Base-by-base conservation (phyloP, 2,329 filamentous ascomycete genomes). In the Aaosphaeria arxii region DNA sequence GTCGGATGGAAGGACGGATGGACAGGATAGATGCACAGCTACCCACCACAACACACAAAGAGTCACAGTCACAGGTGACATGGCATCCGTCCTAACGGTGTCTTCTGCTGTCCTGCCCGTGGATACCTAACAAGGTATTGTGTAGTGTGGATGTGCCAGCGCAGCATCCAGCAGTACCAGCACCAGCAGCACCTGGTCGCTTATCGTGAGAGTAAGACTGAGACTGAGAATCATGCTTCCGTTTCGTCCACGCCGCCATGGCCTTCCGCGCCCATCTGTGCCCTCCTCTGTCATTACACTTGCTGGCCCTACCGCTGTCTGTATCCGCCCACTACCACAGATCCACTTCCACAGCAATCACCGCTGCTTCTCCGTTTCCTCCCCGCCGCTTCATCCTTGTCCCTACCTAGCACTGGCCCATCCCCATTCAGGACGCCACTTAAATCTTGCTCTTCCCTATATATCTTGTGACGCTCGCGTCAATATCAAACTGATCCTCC, bases 381-480 rank as follows among this genome's bases (percentile, higher is more conserved):
- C 64, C 64, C 65, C 67, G 63, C 65, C 56, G 57, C 61, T 49
- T 52, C 44, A 69, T 66, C 66, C 67, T 64, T 69, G 65, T 57
- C 57, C 49, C 42, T 24, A 24, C 54, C 41, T 54, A 54, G 56
- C 54, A 66, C 58, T 59, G 56, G 57, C 43, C 62, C 58, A 64
- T 63, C 64, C 64, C 60, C 62, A 62, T 61, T 56, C 57, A 67
- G 59, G 55, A 59, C 66, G 65, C 67, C 67, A 70, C 67, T 64
- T 56, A 66, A 68, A 69, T 69, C 65, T 68, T 66, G 61, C 63
- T 59, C 55, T 56, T 60, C 53, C 57, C 57, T 67, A 66, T 69
- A 67, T 69, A 67, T 61, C 59, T 59, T 61, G 56, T 62, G 60
- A 67, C 64, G 59, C 63, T 63, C 62, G 59, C 61, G 53, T 59